Conservation (phyloP, 1,284 basidiomycete species). For the Rhodotorula sp. region DNA sequence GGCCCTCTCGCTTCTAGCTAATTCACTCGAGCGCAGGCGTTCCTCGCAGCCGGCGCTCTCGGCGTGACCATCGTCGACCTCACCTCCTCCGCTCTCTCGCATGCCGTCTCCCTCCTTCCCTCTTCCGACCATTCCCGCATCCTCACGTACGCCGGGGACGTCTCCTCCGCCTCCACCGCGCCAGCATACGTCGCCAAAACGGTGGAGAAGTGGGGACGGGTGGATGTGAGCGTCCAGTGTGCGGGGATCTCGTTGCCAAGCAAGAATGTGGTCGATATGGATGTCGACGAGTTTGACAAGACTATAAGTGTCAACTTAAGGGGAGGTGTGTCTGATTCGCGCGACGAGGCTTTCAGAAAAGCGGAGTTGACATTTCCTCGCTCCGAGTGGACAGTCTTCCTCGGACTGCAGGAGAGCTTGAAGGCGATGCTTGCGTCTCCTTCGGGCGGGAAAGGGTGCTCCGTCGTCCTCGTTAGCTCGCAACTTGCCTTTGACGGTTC, state of each 20-base stretch:
- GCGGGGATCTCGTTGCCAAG: not conserved
- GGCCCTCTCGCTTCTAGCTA: fast-evolving
- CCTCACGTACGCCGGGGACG: slow-evolving; percentile 4
- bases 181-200: not conserved
- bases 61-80: slow-evolving; percentile 23
- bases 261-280: slow-evolving; percentile 1
- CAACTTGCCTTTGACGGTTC: slow-evolving; percentile 40
- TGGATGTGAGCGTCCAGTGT: slow-evolving; percentile 24
- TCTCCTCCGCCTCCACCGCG: not conserved
- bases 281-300: slow-evolving; percentile 8
- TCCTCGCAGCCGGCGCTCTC: slow-evolving; percentile 4
- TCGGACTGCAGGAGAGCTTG: slow-evolving; percentile 41
- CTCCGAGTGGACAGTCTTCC: slow-evolving; percentile 25
- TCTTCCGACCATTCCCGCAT: not conserved
- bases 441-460: slow-evolving; percentile 37
- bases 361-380: not conserved
- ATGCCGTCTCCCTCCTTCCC: not conserved
- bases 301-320: slow-evolving; percentile 20
- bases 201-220: not conserved
- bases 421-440: slow-evolving; percentile 39
- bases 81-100: not conserved
- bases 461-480: slow-evolving; percentile 41
- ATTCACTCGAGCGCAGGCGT: not conserved
- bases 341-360: not conserved
- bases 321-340: slow-evolving; percentile 4